Percentiles rank a stretch among this genome's conserved stretches.
Evolutionary conservation across 306 rosid genomes (phyloP).

Genomic region (Vigna nakashimae): DNA sequence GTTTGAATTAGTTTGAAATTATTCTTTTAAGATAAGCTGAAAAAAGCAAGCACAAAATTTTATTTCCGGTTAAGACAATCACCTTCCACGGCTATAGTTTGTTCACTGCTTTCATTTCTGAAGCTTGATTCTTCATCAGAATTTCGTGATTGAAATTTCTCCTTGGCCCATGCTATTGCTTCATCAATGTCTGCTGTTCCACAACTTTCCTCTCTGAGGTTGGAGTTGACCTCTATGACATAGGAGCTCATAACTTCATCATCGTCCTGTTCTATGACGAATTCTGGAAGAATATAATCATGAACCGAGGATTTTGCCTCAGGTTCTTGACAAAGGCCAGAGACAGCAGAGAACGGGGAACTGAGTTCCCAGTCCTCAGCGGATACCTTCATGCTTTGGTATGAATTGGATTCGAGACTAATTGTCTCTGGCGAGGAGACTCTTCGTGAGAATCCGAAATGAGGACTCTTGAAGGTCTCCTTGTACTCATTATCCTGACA

Average conservation of each 20-base stretch:
- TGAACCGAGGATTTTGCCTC: constrained; percentile 58
- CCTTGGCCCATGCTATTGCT: constrained; percentile 97
- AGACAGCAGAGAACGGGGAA: constrained; percentile 76
- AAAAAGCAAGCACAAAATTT: background rate
- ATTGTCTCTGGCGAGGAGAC: constrained; percentile 80
- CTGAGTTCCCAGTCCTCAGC: constrained; percentile 68
- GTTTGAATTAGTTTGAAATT: background rate
- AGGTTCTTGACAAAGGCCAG: constrained; percentile 69
- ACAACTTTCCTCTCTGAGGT: constrained; percentile 63
- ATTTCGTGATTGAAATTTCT: constrained; percentile 64
- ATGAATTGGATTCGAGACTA: constrained; percentile 66
- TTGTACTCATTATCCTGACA: constrained; percentile 53
- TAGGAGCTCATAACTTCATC: constrained; percentile 91
- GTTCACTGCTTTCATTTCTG: constrained; percentile 51
- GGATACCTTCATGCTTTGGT: constrained; percentile 63
- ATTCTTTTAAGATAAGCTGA: background rate
- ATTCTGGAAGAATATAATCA: constrained; percentile 50
- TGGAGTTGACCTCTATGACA: constrained; percentile 82
- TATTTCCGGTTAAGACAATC: constrained; percentile 38
- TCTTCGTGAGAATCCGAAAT: constrained; percentile 60
- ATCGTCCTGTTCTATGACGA: constrained; percentile 49
- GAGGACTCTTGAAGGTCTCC: constrained; percentile 51
- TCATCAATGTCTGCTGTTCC: constrained; percentile 74
- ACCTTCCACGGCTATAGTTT: constrained; percentile 58
- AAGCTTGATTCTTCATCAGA: constrained; percentile 61